Evolutionary conservation across 352 stramenopile genomes (phyloP).

Genomic region (Phytopythium chamaehyphon): DNA sequence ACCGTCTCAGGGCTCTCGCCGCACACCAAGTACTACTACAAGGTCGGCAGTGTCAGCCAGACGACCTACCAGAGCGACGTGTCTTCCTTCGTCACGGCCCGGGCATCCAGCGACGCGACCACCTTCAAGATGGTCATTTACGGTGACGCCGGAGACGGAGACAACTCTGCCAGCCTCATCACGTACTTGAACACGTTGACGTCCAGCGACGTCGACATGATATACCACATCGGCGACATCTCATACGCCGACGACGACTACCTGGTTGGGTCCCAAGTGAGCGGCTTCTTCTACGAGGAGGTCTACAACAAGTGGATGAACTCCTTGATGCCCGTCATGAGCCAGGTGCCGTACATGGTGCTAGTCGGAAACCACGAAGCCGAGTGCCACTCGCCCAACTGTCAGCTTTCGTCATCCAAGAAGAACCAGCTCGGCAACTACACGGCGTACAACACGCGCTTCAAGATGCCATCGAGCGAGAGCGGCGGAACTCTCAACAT

Average conservation of each 20-base stretch:
- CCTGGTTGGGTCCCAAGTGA: conserved; percentile 13
- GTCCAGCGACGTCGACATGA: conserved; percentile 35
- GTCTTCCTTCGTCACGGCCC: conserved; percentile 30
- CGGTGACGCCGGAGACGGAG: conserved; percentile 43
- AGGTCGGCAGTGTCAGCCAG: conserved; percentile 28
- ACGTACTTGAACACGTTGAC: conserved; percentile 34
- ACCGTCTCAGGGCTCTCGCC: conserved; percentile 20
- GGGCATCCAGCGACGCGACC: conserved; percentile 13
- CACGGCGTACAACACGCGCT: conserved; percentile 78
- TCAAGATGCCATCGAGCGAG: conserved; percentile 81
- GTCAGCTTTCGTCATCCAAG: conserved; percentile 39
- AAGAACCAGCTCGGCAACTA: conserved; percentile 72
- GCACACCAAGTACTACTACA: conserved; percentile 44
- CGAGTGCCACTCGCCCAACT: conserved; percentile 77
- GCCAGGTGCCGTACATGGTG: conserved; percentile 80
- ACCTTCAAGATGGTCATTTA: conserved; percentile 53
- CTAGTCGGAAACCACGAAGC: conserved; percentile 85
- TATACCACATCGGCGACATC: conserved; percentile 76
- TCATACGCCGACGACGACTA: conserved; percentile 39
- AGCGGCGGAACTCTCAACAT: conserved; percentile 62
- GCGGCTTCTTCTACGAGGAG: conserved; percentile 84
- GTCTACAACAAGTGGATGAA: conserved; percentile 87
- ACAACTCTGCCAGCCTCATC: conserved; percentile 34
- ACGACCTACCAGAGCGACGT: conserved; percentile 22
- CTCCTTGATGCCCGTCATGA: conserved; percentile 44